phyloP scores from a whole-genome alignment of 108 stramenopile genomes.

The Schizochytrium sp. region DNA sequence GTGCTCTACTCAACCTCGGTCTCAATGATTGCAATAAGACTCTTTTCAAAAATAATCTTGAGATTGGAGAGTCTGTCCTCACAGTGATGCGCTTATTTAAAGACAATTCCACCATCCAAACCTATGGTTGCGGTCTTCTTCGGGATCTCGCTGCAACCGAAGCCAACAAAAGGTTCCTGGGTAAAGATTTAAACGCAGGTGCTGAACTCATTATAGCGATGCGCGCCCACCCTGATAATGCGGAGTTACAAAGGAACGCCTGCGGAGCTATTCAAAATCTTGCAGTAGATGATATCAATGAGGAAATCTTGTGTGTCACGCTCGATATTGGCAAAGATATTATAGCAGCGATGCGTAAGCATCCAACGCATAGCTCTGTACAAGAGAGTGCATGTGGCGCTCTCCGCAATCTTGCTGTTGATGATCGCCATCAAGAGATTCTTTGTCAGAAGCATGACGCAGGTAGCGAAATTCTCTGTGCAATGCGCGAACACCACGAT shows the following conservation, averaged over 20 bases:
- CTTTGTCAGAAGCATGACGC: neutral
- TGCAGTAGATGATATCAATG: neutral
- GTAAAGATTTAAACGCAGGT: neutral
- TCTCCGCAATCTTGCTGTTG: neutral
- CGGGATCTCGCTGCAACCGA: neutral
- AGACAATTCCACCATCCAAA: neutral
- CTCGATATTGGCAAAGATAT: neutral
- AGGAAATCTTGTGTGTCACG: neutral
- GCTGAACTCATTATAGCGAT: neutral
- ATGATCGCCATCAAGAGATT: neutral
- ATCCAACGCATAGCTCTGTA: neutral
- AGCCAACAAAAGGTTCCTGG: neutral
- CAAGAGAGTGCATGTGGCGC: conserved; percentile 5
- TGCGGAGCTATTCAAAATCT: conserved; percentile 41
- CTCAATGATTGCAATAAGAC: neutral
- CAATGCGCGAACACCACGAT: neutral
- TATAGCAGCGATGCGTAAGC: neutral
- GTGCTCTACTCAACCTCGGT: no score
- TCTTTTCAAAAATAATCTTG: neutral
- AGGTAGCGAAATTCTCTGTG: neutral
- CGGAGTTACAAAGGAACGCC: neutral
- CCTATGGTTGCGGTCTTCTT: neutral
- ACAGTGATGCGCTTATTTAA: neutral
- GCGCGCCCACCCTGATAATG: neutral
- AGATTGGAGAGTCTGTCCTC: neutral